Evolutionary conservation across 140 eudicot species (phyloP).

Genomic region (Oenanthe javanica): DNA sequence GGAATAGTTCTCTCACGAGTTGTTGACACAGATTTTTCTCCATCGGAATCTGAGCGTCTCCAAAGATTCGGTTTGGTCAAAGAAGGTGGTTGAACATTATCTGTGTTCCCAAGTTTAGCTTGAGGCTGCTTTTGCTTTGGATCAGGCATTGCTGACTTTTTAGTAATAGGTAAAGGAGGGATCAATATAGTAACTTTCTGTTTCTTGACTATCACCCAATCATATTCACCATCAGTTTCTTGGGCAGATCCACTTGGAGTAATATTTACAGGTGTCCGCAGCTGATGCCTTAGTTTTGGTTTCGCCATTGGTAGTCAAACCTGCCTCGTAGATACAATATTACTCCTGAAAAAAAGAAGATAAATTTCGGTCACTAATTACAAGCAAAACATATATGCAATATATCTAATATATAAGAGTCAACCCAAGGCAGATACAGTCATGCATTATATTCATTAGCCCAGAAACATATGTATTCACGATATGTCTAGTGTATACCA

Average conservation of each 20-base stretch:
- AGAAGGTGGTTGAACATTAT: slow-evolving; percentile 16
- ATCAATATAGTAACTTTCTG: slow-evolving; percentile 71
- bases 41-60: slow-evolving; percentile 23
- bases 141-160: slow-evolving; percentile 25
- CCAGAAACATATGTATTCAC: neutral
- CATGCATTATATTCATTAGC: neutral
- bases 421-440: neutral
- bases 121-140: slow-evolving; percentile 23
- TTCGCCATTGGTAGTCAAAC: slow-evolving; percentile 37
- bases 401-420: neutral
- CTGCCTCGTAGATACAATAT: slow-evolving; percentile 21
- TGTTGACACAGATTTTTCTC: slow-evolving; percentile 24
- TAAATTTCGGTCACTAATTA: neutral
- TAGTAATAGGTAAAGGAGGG: slow-evolving; percentile 52
- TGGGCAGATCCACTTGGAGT: slow-evolving; percentile 24
- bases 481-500: neutral
- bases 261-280: slow-evolving; percentile 24
- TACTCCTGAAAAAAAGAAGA: neutral
- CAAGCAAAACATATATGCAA: neutral
- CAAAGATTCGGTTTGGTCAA: slow-evolving; percentile 11
- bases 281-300: slow-evolving; percentile 31
- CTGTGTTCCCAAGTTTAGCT: slow-evolving; percentile 17
- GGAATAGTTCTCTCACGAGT: slow-evolving; percentile 23
- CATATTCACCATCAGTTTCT: slow-evolving; percentile 38
- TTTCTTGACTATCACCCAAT: slow-evolving; percentile 81